Evolutionary conservation across 2,329 filamentous ascomycete species (phyloP), one percentile per base, ranked within the genome.

Genomic region (Sporothrix dimorphospora): DNA sequence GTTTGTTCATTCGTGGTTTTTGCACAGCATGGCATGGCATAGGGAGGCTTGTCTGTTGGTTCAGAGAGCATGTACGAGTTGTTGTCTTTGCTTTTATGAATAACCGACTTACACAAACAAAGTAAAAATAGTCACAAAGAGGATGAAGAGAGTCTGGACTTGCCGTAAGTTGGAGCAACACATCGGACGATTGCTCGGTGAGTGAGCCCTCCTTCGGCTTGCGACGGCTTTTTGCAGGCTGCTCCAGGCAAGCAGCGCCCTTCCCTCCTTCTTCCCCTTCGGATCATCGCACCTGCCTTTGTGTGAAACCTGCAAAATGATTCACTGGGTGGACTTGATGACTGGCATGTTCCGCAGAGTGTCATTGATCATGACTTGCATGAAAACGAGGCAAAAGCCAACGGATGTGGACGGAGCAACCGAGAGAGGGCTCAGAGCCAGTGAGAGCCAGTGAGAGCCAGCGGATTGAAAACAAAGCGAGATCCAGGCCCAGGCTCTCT

Each of bases 201-300:
- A 53, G 16, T 40, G 30, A 40, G 19, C 45, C 49, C 68, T 47
- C 19, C 69, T 61, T 70, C 69, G 69, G 69, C 40, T 70, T 70
- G 69, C 69, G n/a, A 42, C 69, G 69, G 69, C 55, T 70, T 63
- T 55, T 38, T 40, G 30, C 34, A 59, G 6, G 55, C 7, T 27
- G 38, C 16, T 63, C 38, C 19, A 42, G 34, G 40, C 59, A 55
- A 24, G 6, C 40, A 61, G 14, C 42, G 4, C 42, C n/a, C 42
- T 42, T 66, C 45, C 8, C 9, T 34, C 42, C 63, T 49, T 49
- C 63, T 49, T 49, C 24, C 61, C 40, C 40, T 66, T 27, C 42
- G 12, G 24, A 11, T n/a, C 1, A 21, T 1, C 19, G 19, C 38
- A 11, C 8, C 16, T 40, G 55, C 16, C 55, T 38, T 38, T 38